phyloP scores from a whole-genome alignment of 2,329 filamentous ascomycete species.

The Botryotinia narcissicola region DNA sequence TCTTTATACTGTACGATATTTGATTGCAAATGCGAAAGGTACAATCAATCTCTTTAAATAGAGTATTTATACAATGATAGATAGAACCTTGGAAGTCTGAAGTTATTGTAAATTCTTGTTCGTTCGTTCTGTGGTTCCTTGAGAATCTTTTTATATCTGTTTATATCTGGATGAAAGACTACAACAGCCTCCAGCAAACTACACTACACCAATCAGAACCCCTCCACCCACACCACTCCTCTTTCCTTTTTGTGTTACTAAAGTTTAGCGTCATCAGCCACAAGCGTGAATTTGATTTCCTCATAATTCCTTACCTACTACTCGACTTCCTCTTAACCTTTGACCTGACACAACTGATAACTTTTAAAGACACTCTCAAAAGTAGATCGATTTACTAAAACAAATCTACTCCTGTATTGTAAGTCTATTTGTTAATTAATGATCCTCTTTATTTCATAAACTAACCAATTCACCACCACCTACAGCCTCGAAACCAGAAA shows the following conservation, averaged over 20 bases:
- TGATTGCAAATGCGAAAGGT: not conserved
- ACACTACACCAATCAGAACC: not conserved
- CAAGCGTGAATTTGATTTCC: slow-evolving; percentile 18
- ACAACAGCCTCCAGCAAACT: not conserved
- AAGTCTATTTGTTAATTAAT: not conserved
- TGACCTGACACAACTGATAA: not conserved
- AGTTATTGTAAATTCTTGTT: not conserved
- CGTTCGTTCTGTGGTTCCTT: not conserved
- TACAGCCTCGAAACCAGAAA: slow-evolving; percentile 1
- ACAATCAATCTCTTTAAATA: not conserved
- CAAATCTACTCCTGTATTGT: slow-evolving; percentile 8
- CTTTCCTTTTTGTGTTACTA: not conserved
- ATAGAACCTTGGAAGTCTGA: not conserved
- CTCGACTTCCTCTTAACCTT: not conserved
- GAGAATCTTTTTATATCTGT: not conserved
- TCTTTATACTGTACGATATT: not conserved
- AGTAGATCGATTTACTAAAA: not conserved
- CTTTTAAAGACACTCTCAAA: not conserved
- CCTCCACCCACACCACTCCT: not conserved
- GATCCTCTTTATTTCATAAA: not conserved
- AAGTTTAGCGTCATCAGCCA: slow-evolving; percentile 19
- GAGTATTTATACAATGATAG: not conserved
- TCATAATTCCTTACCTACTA: not conserved
- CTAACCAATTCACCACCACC: not conserved
- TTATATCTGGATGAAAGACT: not conserved